Evolutionary conservation across 106 monocot genomes (phyloP).

Genomic region (Allium cepa): DNA sequence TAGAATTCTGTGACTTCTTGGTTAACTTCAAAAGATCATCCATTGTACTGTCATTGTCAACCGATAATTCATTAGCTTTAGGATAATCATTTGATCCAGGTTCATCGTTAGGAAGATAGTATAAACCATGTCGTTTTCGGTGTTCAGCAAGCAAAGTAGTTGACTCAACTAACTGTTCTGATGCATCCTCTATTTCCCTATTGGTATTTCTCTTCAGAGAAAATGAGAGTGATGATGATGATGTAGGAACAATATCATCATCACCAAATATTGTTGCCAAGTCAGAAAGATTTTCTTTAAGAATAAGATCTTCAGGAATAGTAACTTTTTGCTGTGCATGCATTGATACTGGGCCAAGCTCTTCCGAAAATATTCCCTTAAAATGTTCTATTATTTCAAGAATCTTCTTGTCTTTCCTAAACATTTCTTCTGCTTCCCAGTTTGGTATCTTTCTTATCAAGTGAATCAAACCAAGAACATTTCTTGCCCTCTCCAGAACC

Average conservation of each 20-base stretch:
- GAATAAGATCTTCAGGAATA: conserved; percentile 58
- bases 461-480: conserved; percentile 61
- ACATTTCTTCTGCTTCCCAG: conserved; percentile 16
- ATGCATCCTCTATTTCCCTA: conserved; percentile 20
- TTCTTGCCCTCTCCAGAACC: conserved; percentile 66
- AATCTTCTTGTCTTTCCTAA: conserved; percentile 15
- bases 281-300: conserved; percentile 68
- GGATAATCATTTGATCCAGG: conserved; percentile 57
- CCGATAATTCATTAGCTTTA: conserved; percentile 37
- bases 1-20: conserved; percentile 24
- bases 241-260: conserved; percentile 16
- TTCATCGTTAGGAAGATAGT: conserved; percentile 66
- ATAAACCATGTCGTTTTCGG: conserved; percentile 73
- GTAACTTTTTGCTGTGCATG: conserved; percentile 47
- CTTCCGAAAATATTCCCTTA: conserved; percentile 44
- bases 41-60: conserved; percentile 11
- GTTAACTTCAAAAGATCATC: conserved; percentile 42
- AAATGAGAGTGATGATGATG: conserved; percentile 18
- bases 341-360: conserved; percentile 59
- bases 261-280: conserved; percentile 35
- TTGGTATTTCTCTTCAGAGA: conserved; percentile 18
- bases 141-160: conserved; percentile 67
- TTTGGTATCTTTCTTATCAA: conserved; percentile 28
- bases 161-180: conserved; percentile 22
- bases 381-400: conserved; percentile 28